Evolutionary conservation across 2,329 filamentous ascomycete species (phyloP).

Genomic region (Colletotrichum viniferum): DNA sequence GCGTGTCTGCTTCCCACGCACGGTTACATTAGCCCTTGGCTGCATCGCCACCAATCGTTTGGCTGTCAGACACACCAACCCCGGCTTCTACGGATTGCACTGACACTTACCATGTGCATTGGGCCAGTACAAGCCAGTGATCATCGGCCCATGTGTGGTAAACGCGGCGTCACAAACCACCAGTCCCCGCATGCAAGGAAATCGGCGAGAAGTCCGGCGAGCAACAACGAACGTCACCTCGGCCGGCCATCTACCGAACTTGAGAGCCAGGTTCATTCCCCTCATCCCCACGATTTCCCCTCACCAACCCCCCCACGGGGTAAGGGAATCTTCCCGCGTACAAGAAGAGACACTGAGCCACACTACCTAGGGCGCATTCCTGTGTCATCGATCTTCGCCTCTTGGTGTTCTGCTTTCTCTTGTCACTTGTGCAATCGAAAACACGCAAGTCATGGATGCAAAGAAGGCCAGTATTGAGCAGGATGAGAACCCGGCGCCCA

Average conservation of each 20-base stretch:
- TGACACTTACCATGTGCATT: background rate
- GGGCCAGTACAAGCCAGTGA: background rate
- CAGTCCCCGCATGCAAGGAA: background rate
- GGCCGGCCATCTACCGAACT: conserved; percentile 7
- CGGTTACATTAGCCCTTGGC: background rate
- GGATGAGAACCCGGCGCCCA: background rate
- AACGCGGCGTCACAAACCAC: background rate
- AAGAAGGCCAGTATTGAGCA: conserved; percentile 12
- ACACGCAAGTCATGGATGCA: background rate
- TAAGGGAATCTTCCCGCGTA: background rate
- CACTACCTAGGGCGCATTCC: background rate
- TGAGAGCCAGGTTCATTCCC: background rate
- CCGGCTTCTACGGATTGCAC: background rate
- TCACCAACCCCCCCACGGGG: conserved; percentile 6
- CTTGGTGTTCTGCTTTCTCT: background rate
- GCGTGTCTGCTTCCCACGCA: background rate
- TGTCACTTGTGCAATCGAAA: background rate
- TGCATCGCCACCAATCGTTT: background rate
- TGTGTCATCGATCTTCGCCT: background rate
- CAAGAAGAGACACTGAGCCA: background rate
- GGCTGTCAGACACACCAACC: background rate
- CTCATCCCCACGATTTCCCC: background rate
- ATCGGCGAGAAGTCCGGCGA: background rate
- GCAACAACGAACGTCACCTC: background rate
- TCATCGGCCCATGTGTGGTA: background rate